Conservation (phyloP, 257 asterid genomes). For the Forsythia suspensa region DNA sequence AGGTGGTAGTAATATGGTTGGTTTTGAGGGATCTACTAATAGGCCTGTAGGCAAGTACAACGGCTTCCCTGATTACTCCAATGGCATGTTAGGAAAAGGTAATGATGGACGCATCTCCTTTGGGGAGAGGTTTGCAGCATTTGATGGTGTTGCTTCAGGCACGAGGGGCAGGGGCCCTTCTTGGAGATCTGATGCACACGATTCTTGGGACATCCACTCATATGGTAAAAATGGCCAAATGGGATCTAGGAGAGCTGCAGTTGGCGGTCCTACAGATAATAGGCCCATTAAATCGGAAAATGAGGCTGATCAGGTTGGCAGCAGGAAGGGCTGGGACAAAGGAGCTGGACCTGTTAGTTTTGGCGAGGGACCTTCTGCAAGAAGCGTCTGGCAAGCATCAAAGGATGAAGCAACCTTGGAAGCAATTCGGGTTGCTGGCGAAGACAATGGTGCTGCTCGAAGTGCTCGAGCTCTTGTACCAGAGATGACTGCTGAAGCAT, state of each 20-base stretch:
- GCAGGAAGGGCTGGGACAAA: conserved; percentile 84
- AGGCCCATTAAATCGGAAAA: conserved; percentile 60
- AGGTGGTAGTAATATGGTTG: conserved; percentile 51
- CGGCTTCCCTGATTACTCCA: conserved; percentile 78
- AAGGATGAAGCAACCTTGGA: conserved; percentile 97
- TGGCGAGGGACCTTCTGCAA: conserved; percentile 99
- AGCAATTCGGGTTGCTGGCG: conserved; percentile 98
- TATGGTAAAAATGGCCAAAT: conserved; percentile 64
- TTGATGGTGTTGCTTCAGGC: conserved; percentile 57
- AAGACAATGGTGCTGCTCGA: conserved; percentile 71
- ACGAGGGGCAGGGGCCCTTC: conserved; percentile 65
- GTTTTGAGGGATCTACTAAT: conserved; percentile 74
- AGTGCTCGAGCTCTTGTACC: conserved; percentile 80
- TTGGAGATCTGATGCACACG: conserved; percentile 75
- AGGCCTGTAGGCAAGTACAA: conserved; percentile 72
- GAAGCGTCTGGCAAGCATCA: conserved; percentile 99
- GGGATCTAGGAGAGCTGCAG: conserved; percentile 46
- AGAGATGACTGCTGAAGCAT: conserved; percentile 78
- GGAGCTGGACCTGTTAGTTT: conserved; percentile 76
- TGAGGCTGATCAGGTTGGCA: conserved; percentile 63
- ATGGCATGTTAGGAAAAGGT: conserved; percentile 67
- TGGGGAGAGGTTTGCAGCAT: conserved; percentile 71
- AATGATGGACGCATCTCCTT: conserved; percentile 58
- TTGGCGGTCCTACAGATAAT: conserved; percentile 44
- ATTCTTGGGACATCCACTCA: conserved; percentile 66